Evolutionary conservation across 768 basidiomycete genomes (phyloP), one percentile per base, ranked within the genome.

Genomic region (Russula lepida): DNA sequence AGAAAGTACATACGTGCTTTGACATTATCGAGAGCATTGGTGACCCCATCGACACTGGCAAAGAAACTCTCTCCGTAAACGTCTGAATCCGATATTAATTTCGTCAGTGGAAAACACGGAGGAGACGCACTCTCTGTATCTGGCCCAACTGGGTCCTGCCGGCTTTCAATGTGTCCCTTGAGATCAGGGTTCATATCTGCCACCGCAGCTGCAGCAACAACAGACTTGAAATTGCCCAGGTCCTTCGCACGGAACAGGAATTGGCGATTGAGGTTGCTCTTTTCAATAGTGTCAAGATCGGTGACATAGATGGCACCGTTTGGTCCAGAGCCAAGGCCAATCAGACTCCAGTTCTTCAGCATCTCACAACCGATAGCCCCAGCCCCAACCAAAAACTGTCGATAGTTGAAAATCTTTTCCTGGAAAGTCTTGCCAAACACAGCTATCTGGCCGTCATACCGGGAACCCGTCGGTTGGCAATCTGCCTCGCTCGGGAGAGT

Each of bases 271-370:
- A 99, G 75, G 73, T 99, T 99, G 68, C 91, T 94, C 82, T 99
- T 99, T 78, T 99, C 97, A 71, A 99, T 99, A 32, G 95, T 98
- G 73, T 99, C 97, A 68, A 99, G 74, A 73, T 99, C 97, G 6
- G 97, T 98, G 58, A 98, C 92, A 68, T 95, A 85, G 59, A 99
- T 90, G 54, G 80, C 75, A 11, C 91, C 97, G 44, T 84, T 78
- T 17, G 82, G 77, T 12, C 91, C 91, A 32, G 86, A 82, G 7
- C 83, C 95, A 49, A 99, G 77, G 63, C 97, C 97, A 81, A 98
- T 95, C 92, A 98, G 90, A 66, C 91, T 89, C 97, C 97, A 99
- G 74, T 98, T 99, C 80, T 99, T 99, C 69, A 99, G 76, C 97
- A 98, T 98, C 76, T 99, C 97, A 71, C 97, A 99, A 21, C 97